Base-by-base conservation (phyloP, 2,329 filamentous ascomycete genomes). In the Apiospora phragmitis region DNA sequence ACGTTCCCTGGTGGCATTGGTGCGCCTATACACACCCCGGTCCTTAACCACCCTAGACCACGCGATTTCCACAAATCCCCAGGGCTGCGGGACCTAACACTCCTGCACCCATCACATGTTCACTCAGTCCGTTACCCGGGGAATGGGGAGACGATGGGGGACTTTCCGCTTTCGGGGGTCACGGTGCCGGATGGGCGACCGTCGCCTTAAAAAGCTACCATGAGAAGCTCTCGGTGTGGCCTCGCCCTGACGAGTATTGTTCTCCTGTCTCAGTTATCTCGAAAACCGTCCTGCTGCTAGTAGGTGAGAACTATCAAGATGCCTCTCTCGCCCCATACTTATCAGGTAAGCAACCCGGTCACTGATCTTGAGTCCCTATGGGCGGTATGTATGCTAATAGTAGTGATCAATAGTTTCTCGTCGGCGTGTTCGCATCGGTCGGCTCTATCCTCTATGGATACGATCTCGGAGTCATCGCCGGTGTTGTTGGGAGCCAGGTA, bases 361-460 rank as follows among this genome's bases (percentile, higher is more conserved):
- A n/a, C 51, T 29, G 18, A n/a, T n/a, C 3, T 62, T 35, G 7
- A 35, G 8, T 32, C 18, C 51, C 3, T 29, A n/a, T 32, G 26
- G 29, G 16, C 32, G 18, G 9, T n/a, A n/a, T 62, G 32, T 21
- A 32, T 62, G 51, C 51, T 62, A 38, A 62, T 32, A n/a, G 29
- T 11, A 4, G 18, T n/a, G 29, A 1, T 62, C 38, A 18, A 32
- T 76, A 88, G 80, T 87, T 87, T 75, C 83, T 88, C 68, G 84
- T 87, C 45, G 83, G 84, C 76, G 81, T 87, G 41, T 89, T 89
- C 76, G 87, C 87, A 73, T 88, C 87, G 29, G 80, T 89, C 55
- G 87, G 87, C 59, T 88, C 86, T 5, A 81, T 88, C 66, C 82
- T 87, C 42, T 89, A 81, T 74, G 87, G 87, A 67, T 89, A 89